Evolutionary conservation across 768 basidiomycete genomes (phyloP).

Genomic region (Boletus reticuloceps): DNA sequence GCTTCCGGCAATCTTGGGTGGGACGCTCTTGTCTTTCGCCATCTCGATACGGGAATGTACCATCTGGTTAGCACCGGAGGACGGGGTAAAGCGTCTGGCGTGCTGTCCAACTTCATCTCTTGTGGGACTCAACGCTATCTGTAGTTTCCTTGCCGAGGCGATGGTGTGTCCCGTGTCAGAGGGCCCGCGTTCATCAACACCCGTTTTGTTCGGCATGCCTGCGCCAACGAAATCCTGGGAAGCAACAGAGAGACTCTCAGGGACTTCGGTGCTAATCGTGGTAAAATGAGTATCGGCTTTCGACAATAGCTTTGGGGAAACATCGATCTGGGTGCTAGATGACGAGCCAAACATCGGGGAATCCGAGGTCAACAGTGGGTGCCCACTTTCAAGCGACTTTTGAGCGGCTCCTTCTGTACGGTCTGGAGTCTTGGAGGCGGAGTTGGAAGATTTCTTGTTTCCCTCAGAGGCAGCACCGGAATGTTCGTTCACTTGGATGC

Average conservation of each 20-base stretch:
- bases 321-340: constrained; percentile 14
- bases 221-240: neutral
- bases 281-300: constrained; percentile 1
- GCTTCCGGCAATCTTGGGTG: constrained; percentile 18
- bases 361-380: neutral
- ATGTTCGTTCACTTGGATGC: constrained; percentile 14
- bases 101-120: neutral
- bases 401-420: neutral
- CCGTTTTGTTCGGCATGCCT: neutral
- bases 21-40: neutral
- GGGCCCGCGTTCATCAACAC: neutral
- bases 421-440: neutral
- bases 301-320: constrained; percentile 5
- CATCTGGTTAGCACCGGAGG: neutral
- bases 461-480: neutral
- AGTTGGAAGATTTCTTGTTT: neutral
- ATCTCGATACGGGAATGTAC: neutral
- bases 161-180: neutral
- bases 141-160: neutral
- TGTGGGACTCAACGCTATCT: neutral
- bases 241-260: neutral
- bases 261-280: neutral
- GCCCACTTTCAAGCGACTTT: neutral
- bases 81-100: neutral
- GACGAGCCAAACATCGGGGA: constrained; percentile 13